These are phyloP conservation scores for Dictyostelium intermedium DNA, from an alignment of 78 protist species.

Conservation along the genomic window DNA sequence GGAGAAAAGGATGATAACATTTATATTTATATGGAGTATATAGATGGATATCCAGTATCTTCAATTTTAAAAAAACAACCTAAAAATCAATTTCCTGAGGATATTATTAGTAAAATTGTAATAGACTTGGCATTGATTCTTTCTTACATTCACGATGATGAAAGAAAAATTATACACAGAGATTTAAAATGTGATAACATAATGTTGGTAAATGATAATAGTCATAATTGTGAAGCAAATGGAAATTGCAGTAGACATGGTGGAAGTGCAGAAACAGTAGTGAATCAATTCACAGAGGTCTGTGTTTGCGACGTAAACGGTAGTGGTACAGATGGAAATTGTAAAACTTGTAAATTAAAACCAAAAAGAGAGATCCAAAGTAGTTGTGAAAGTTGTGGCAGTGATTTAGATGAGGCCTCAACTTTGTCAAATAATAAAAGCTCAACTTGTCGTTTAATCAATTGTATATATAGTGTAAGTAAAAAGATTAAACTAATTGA, in stretches of 20 bases:
- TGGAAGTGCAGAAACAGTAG: background rate
- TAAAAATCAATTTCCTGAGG: background rate
- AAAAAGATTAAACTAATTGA: conserved; percentile 80
- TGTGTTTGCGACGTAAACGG: background rate
- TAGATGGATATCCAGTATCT: background rate
- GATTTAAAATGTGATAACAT: conserved; percentile 91
- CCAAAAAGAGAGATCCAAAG: background rate
- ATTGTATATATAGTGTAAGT: background rate
- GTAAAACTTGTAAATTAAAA: background rate
- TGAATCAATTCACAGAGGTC: background rate
- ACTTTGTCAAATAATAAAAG: background rate
- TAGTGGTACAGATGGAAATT: background rate
- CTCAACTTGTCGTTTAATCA: background rate
- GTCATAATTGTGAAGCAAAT: conserved; percentile 49
- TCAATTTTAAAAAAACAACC: background rate
- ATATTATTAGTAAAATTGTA: background rate
- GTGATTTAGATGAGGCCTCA: background rate
- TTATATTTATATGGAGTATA: conserved; percentile 1
- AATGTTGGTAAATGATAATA: conserved; percentile 85
- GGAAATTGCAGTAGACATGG: background rate
- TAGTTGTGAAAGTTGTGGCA: conserved; percentile 3
- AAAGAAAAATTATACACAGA: conserved; percentile 57
- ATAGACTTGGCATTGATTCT: background rate
- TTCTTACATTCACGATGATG: background rate
- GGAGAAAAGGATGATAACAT: background rate